Evolutionary conservation across 306 rosid genomes (phyloP).

Genomic region (Prunus mongolica): DNA sequence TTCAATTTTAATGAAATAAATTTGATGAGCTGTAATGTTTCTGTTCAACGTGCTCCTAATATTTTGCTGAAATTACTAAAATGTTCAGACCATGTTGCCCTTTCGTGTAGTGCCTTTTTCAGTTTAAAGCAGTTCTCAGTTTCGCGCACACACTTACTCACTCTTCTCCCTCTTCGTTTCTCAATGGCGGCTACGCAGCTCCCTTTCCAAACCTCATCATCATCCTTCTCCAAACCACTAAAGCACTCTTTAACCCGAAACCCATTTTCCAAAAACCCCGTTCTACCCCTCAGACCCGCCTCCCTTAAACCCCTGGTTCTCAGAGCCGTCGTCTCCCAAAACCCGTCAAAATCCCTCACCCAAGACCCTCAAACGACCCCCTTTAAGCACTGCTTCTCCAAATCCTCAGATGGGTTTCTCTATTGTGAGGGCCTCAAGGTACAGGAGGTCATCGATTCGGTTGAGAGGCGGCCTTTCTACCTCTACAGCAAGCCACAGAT

Average conservation of each 20-base stretch:
- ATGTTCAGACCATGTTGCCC: background rate
- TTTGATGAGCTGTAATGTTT: no score
- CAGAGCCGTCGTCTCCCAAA: slow-evolving; percentile 58
- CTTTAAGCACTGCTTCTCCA: slow-evolving; percentile 71
- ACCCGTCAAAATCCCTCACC: slow-evolving; percentile 32
- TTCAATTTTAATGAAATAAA: no score
- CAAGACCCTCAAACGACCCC: slow-evolving; percentile 27
- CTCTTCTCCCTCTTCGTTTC: background rate
- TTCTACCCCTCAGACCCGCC: slow-evolving; percentile 28
- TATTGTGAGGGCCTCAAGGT: slow-evolving; percentile 64
- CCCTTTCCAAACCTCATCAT: slow-evolving; percentile 35
- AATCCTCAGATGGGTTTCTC: slow-evolving; percentile 78
- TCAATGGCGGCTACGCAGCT: slow-evolving; percentile 61
- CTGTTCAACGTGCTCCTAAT: no score
- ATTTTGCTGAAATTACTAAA: no score
- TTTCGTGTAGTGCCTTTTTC: background rate
- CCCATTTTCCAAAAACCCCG: slow-evolving; percentile 32
- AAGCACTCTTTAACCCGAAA: slow-evolving; percentile 27
- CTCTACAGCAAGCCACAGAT: slow-evolving; percentile 88
- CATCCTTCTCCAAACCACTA: slow-evolving; percentile 38
- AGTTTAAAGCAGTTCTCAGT: no score
- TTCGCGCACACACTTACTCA: background rate
- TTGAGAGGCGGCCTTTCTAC: slow-evolving; percentile 83
- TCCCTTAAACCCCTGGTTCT: slow-evolving; percentile 33
- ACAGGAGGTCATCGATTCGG: slow-evolving; percentile 83